Evolutionary conservation across 441 rosid species (phyloP).

Genomic region (Euphorbia schlechtendalii): DNA sequence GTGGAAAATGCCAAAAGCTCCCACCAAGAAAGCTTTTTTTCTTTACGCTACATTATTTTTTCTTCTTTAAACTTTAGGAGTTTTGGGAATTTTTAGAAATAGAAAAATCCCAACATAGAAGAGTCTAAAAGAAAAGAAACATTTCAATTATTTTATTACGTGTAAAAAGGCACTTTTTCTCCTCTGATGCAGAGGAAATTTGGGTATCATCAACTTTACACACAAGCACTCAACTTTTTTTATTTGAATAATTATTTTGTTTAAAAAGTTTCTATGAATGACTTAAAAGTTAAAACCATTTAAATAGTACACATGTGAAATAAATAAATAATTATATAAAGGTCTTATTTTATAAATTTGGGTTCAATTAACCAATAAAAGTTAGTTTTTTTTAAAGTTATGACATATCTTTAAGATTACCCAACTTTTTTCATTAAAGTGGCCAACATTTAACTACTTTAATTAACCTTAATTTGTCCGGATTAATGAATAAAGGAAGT

Average conservation of each 20-base stretch:
- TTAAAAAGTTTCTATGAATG: too few species aligned
- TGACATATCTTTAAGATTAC: conserved; percentile 26
- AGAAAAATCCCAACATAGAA: conserved; percentile 29
- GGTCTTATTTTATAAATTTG: neutral
- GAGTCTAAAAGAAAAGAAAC: conserved; percentile 10
- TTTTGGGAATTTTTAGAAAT: conserved; percentile 35
- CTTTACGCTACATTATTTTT: too few species aligned
- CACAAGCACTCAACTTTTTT: conserved; percentile 33
- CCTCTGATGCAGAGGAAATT: conserved; percentile 28
- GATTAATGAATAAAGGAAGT: conserved; percentile 5
- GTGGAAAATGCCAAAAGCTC: conserved; percentile 30
- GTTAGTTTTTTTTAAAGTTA: conserved; percentile 36
- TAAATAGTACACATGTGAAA: neutral
- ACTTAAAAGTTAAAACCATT: too few species aligned
- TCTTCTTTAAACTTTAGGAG: conserved; percentile 19
- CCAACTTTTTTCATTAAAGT: conserved; percentile 24
- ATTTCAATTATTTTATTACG: neutral
- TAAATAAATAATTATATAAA: neutral
- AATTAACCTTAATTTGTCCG: conserved; percentile 8
- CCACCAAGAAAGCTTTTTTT: conserved; percentile 36
- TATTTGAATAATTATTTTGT: too few species aligned
- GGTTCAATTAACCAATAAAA: conserved; percentile 31
- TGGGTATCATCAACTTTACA: conserved; percentile 34
- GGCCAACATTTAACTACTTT: conserved; percentile 18
- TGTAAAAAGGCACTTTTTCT: conserved; percentile 27